Percentiles rank a stretch among this genome's conserved stretches.
phyloP scores from a whole-genome alignment of 768 basidiomycete species.

The Leucocoprinus leucothites region DNA sequence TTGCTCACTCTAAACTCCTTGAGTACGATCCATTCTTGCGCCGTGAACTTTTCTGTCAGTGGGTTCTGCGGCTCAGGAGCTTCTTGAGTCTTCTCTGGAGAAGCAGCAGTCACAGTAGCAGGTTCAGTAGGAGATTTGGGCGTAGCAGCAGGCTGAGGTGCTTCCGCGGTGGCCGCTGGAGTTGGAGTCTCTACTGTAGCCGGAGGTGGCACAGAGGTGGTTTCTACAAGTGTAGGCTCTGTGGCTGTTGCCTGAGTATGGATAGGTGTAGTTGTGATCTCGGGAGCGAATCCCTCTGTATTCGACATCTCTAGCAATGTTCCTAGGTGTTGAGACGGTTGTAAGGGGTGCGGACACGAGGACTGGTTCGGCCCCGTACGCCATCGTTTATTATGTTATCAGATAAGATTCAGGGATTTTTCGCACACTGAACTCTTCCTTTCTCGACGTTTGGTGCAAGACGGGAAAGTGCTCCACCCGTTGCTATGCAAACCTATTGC shows the following conservation, averaged over 20 bases:
- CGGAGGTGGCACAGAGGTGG: conserved; percentile 13
- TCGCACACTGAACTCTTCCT: conserved; percentile 5
- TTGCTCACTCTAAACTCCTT: conserved; percentile 60
- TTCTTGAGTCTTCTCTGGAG: conserved; percentile 17
- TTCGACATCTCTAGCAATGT: not conserved
- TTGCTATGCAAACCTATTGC: conserved; percentile 1
- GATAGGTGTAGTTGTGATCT: not conserved
- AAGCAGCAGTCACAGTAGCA: conserved; percentile 10
- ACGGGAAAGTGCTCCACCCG: conserved; percentile 1
- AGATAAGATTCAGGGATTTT: conserved; percentile 22
- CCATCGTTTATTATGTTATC: conserved; percentile 12
- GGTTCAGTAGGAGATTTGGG: conserved; percentile 14
- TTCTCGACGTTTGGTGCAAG: no score
- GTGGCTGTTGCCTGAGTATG: not conserved
- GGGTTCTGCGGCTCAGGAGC: conserved; percentile 61
- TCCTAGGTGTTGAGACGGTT: no score
- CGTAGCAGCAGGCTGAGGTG: conserved; percentile 16
- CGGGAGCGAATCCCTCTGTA: not conserved
- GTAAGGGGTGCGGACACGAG: no score
- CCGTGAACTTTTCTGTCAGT: conserved; percentile 67
- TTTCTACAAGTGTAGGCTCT: not conserved
- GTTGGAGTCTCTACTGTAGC: conserved; percentile 13
- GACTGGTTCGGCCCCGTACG: no score
- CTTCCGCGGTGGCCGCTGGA: conserved; percentile 16
- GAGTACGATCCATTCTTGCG: conserved; percentile 70